A percentile compares a stretch with the other conserved stretches of the same genome.
phyloP scores from a whole-genome alignment of 768 basidiomycete genomes.

The Hygrophoropsis aurantiaca region DNA sequence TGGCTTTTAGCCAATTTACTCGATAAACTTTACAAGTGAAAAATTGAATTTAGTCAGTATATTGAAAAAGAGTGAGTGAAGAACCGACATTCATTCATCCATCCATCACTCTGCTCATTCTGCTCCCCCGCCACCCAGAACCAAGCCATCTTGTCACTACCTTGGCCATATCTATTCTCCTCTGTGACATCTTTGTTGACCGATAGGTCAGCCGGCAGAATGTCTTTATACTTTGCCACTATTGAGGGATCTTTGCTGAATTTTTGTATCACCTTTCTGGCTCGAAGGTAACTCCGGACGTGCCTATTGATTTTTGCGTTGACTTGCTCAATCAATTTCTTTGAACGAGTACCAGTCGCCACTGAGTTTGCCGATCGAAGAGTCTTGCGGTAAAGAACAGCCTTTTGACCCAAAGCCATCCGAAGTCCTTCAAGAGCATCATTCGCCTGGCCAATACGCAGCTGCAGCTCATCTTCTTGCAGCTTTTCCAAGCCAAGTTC shows the following conservation, averaged over 20 bases:
- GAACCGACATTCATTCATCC: conserved; percentile 6
- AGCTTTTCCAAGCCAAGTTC: not conserved
- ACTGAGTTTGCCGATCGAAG: conserved; percentile 2
- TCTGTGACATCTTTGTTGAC: conserved; percentile 8
- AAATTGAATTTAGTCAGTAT: too few species aligned
- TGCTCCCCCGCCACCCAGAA: not conserved
- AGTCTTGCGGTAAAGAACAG: conserved; percentile 6
- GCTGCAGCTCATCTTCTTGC: not conserved
- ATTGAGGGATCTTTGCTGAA: not conserved
- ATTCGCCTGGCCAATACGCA: conserved; percentile 7
- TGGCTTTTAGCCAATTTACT: conserved; percentile 10
- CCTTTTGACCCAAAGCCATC: conserved; percentile 2
- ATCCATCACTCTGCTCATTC: not conserved
- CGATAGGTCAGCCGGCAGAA: not conserved
- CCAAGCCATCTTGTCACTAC: conserved; percentile 5
- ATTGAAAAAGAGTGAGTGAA: not conserved
- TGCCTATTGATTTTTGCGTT: not conserved
- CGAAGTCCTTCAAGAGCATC: conserved; percentile 4
- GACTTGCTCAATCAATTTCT: not conserved
- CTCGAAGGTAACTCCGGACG: conserved; percentile 4
- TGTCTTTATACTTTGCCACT: not conserved
- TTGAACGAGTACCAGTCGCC: conserved; percentile 2
- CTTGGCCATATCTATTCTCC: conserved; percentile 10
- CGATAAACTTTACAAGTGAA: not conserved
- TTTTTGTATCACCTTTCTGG: not conserved